Conservation (phyloP, 768 basidiomycete species). For the Amanita rubescens region DNA sequence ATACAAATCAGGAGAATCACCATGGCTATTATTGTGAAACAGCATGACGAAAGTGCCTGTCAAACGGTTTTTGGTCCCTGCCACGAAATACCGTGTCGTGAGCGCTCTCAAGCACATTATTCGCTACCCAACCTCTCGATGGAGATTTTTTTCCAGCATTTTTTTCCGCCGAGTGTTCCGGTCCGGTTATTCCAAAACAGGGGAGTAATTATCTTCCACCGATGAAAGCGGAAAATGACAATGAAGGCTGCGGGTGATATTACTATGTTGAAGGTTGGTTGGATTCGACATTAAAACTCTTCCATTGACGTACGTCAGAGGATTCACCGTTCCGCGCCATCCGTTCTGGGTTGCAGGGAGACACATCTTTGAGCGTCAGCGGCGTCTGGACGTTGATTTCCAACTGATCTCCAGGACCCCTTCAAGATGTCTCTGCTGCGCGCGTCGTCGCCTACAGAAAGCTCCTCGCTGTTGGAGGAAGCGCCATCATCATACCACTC, state of each 20-base stretch:
- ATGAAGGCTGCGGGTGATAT: constrained; percentile 18
- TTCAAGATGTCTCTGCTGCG: constrained; percentile 36
- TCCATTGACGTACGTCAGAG: constrained; percentile 12
- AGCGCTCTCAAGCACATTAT: background rate
- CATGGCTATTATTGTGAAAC: background rate
- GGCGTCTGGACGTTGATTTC: constrained; percentile 21
- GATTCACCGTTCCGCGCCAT: constrained; percentile 19
- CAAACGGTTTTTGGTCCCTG: background rate
- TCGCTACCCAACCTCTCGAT: too few relatives aligned
- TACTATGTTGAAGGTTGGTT: constrained; percentile 24
- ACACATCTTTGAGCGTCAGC: constrained; percentile 14
- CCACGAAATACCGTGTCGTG: background rate
- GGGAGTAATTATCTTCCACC: constrained; percentile 22
- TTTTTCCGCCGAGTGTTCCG: constrained; percentile 21
- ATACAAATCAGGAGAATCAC: too few relatives aligned
- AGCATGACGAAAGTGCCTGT: background rate
- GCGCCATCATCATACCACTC: constrained; percentile 41
- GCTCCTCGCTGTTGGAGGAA: constrained; percentile 53
- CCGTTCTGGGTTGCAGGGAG: constrained; percentile 29
- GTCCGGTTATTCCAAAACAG: constrained; percentile 26
- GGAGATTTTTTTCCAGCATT: background rate
- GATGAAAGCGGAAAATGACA: constrained; percentile 42
- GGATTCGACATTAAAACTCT: constrained; percentile 29
- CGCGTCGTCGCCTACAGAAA: constrained; percentile 34
- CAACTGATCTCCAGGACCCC: constrained; percentile 10